Evolutionary conservation across 805 yeast species (phyloP).

Genomic region (Lachancea waltii): DNA sequence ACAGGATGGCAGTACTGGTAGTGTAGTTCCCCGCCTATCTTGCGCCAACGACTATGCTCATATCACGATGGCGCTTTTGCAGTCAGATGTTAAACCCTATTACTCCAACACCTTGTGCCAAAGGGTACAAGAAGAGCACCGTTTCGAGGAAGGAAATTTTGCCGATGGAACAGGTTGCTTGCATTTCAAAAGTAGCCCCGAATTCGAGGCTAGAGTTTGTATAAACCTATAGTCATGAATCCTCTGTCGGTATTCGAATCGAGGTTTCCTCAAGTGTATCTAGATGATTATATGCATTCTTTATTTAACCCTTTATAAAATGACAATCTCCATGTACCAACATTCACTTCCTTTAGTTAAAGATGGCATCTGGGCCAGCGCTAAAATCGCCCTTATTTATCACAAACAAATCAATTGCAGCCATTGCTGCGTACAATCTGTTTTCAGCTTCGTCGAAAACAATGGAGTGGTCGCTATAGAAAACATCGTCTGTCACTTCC

Average conservation of each 20-base stretch:
- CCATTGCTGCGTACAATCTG: conserved; percentile 91
- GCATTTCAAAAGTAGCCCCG: conserved; percentile 11
- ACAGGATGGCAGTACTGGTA: conserved; percentile 9
- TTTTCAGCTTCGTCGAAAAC: conserved; percentile 97
- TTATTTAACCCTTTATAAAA: background rate
- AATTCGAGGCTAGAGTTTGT: conserved; percentile 16
- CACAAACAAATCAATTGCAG: conserved; percentile 86
- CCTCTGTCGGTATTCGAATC: background rate
- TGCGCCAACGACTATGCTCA: conserved; percentile 50
- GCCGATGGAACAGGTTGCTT: conserved; percentile 8
- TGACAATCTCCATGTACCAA: background rate
- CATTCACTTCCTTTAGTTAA: background rate
- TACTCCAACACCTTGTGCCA: conserved; percentile 44
- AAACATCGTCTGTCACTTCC: conserved; percentile 91
- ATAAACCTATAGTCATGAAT: conserved; percentile 13
- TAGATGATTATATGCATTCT: background rate
- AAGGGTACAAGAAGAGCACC: conserved; percentile 8
- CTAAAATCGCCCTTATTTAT: conserved; percentile 65
- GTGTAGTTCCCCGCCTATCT: conserved; percentile 15
- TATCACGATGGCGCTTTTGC: conserved; percentile 62
- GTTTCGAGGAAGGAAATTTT: conserved; percentile 5
- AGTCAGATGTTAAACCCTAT: conserved; percentile 40
- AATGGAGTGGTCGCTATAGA: conserved; percentile 73
- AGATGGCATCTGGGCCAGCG: conserved; percentile 8
- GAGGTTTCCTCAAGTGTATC: background rate